Base-by-base conservation (phyloP, 768 basidiomycete genomes). In the Russula lepida region DNA sequence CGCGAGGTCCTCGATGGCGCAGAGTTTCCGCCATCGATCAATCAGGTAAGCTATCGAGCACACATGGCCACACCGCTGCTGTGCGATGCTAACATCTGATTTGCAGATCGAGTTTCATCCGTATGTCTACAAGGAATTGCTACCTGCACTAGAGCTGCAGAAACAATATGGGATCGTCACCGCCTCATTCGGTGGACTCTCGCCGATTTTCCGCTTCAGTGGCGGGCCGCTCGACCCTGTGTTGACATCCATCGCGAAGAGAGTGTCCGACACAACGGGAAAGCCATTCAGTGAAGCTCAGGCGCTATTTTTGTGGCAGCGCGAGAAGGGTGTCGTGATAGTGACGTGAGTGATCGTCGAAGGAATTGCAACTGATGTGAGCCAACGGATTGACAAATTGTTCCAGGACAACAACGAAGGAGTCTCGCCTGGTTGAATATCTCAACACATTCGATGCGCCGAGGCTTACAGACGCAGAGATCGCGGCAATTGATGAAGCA, bases 101-200 rank as follows among this genome's bases (percentile, higher is more conserved):
- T 3, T 27, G n/a, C 32, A 81, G 78, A 69, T 83, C 25, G 82
- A 84, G 68, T 75, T 77, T 35, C 82, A 84, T 64, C 81, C 81
- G 13, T 79, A 82, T 68, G 72, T 79, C 33, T 77, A 76, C 65
- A 74, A 78, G 63, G 75, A 74, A 13, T 70, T 79, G 56, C 68
- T 72, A 39, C 68, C 74, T 4, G 67, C 69, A n/a, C 62, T 77
- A 28, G 74, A 71, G 30, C 48, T 72, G n/a, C 70, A 74, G 50
- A 68, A 74, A 57, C 37, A 74, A 64, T 59, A 77, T 48, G 68
- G 69, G 39, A 79, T 80, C 58, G 67, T 74, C 25, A 74, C 73
- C 2, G 71, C 71, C 17, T 76, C 79, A 0, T 80, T 71, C 47
- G 74, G 71, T 6, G 79, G 76, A 6, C 66, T 79, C 21, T 70